These are phyloP conservation scores for Mentha longifolia DNA, from an alignment of 257 asterid species.

Conservation along the genomic window DNA sequence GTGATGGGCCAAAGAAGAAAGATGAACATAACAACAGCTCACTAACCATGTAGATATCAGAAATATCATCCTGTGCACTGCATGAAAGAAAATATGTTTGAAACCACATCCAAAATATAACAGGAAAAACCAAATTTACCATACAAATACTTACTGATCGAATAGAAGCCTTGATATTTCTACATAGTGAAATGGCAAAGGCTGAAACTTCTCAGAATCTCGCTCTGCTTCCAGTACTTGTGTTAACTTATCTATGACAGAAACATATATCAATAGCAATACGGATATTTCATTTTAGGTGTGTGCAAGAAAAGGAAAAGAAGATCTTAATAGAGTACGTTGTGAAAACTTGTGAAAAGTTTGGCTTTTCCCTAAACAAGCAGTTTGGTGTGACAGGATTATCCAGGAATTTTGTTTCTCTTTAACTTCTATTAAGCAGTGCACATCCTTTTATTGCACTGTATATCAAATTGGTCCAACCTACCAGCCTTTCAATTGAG, in stretches of 20 bases:
- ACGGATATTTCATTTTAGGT: constrained; percentile 12
- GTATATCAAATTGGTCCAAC: neutral
- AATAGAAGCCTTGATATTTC: constrained; percentile 94
- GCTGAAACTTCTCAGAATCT: constrained; percentile 83
- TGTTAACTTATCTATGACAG: constrained; percentile 67
- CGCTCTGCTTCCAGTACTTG: constrained; percentile 90
- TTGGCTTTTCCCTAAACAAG: neutral
- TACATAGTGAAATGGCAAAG: constrained; percentile 92
- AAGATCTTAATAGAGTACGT: neutral
- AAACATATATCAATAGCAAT: constrained; percentile 25
- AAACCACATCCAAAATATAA: constrained; percentile 29
- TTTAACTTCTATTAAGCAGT: neutral
- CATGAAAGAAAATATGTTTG: constrained; percentile 35
- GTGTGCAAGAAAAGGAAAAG: neutral
- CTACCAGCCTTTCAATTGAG: neutral
- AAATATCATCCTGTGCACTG: constrained; percentile 89
- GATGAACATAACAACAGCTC: neutral
- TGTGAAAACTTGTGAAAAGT: neutral
- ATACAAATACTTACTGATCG: constrained; percentile 67
- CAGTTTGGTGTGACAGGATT: neutral
- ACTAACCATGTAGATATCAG: constrained; percentile 87
- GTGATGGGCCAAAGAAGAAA: constrained; percentile 14
- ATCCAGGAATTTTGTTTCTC: neutral
- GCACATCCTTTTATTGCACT: neutral
- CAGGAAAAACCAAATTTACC: constrained; percentile 12